phyloP scores from a whole-genome alignment of 2,329 filamentous ascomycete genomes.

The Hawksworthiomyces lignivorus region DNA sequence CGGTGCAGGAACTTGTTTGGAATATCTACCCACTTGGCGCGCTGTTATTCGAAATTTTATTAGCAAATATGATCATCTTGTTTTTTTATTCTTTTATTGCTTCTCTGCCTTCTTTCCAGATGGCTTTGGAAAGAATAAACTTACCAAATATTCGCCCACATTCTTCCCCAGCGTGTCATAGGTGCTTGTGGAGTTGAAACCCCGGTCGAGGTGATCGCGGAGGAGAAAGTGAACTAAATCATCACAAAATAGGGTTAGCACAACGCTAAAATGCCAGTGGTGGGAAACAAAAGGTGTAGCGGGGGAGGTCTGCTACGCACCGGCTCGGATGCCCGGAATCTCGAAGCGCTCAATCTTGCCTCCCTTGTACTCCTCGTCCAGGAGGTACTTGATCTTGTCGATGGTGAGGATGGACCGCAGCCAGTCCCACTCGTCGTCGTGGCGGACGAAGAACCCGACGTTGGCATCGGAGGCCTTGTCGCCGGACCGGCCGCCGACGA shows the following conservation, averaged over 20 bases:
- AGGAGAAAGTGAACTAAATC: slow-evolving; percentile 8
- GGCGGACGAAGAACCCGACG: slow-evolving; percentile 36
- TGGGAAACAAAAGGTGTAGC: no score
- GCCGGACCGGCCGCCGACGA: slow-evolving; percentile 26
- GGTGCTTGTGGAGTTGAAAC: slow-evolving; percentile 2
- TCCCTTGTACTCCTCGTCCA: slow-evolving; percentile 28
- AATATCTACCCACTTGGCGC: slow-evolving; percentile 26
- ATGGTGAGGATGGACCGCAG: slow-evolving; percentile 32
- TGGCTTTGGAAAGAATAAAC: slow-evolving; percentile 25
- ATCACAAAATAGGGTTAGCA: no score
- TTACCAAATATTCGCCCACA: background rate
- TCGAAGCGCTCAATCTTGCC: slow-evolving; percentile 37
- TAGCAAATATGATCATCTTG: no score
- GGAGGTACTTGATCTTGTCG: slow-evolving; percentile 27
- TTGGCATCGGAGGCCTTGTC: slow-evolving; percentile 38
- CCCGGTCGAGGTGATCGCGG: slow-evolving; percentile 23
- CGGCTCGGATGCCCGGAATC: slow-evolving; percentile 29
- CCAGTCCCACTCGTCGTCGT: slow-evolving; percentile 37
- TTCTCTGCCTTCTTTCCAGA: no score
- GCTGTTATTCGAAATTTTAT: no score
- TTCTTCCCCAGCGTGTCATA: background rate
- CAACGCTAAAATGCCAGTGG: no score
- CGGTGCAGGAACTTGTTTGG: slow-evolving; percentile 30
- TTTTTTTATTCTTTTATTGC: no score
- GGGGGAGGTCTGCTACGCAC: no score